phyloP scores from a whole-genome alignment of 2,329 filamentous ascomycete genomes.

The Spiromastix sp. region DNA sequence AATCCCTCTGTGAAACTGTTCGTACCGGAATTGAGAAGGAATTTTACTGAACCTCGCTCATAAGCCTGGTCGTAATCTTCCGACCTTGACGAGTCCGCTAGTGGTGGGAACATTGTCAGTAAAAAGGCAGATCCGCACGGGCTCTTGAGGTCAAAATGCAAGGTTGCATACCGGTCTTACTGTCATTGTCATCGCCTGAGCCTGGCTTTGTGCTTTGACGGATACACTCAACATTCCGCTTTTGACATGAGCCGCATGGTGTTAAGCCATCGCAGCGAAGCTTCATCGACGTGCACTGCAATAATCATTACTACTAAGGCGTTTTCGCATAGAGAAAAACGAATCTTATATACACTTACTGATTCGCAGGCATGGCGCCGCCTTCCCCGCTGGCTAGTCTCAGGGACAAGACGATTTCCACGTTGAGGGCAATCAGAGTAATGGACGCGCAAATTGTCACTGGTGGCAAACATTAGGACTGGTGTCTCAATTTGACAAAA shows the following conservation, averaged over 20 bases:
- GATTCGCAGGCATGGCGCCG: constrained; percentile 39
- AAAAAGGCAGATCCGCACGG: no score
- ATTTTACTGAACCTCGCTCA: constrained; percentile 37
- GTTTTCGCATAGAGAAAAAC: background rate
- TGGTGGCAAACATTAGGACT: constrained; percentile 12
- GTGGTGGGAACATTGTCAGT: background rate
- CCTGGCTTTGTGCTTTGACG: constrained; percentile 19
- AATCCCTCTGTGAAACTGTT: constrained; percentile 38
- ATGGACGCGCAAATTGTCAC: constrained; percentile 38
- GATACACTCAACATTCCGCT: constrained; percentile 32
- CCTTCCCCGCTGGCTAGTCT: constrained; percentile 36
- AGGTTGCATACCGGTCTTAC: constrained; percentile 14
- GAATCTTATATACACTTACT: constrained; percentile 17
- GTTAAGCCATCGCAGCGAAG: constrained; percentile 36
- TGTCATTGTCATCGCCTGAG: constrained; percentile 8
- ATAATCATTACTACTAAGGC: constrained; percentile 4
- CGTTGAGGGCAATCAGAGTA: constrained; percentile 33
- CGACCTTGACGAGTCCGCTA: constrained; percentile 12
- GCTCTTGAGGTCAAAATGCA: no score
- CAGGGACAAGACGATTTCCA: constrained; percentile 33
- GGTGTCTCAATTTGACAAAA: background rate
- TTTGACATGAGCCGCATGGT: constrained; percentile 35
- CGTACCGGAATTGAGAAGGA: constrained; percentile 35
- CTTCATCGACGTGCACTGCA: constrained; percentile 37
- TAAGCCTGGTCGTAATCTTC: constrained; percentile 23